phyloP scores from a whole-genome alignment of 352 stramenopile species.

The Phytophthora megakarya region DNA sequence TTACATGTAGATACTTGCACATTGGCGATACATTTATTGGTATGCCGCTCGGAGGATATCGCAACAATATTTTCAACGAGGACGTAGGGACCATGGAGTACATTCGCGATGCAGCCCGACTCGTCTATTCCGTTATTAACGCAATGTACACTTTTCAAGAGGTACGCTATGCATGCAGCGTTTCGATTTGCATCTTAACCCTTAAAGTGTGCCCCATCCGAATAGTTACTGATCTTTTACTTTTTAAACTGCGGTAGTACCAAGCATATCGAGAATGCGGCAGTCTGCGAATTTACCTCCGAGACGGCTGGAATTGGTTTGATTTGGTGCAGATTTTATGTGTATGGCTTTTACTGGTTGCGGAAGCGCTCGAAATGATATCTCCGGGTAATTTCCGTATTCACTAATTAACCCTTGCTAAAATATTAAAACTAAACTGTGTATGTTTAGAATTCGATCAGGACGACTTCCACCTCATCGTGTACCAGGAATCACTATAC shows the following conservation, averaged over 20 bases:
- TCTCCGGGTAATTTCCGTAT: constrained; percentile 18
- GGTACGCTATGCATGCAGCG: constrained; percentile 40
- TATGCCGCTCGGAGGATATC: constrained; percentile 77
- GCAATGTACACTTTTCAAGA: constrained; percentile 70
- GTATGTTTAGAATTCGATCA: constrained; percentile 13
- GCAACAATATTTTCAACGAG: constrained; percentile 54
- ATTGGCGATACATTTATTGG: constrained; percentile 71
- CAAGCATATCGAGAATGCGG: constrained; percentile 55
- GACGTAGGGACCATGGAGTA: constrained; percentile 54
- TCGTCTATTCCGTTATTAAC: constrained; percentile 74
- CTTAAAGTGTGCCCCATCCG: too few species aligned
- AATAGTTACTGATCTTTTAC: not conserved
- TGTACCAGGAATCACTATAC: constrained; percentile 71
- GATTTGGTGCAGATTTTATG: constrained; percentile 74
- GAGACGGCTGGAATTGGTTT: constrained; percentile 82
- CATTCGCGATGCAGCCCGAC: constrained; percentile 51
- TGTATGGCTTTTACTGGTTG: constrained; percentile 67
- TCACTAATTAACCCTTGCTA: not conserved
- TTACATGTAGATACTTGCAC: constrained; percentile 66
- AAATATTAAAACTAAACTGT: not conserved
- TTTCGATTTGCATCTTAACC: too few species aligned
- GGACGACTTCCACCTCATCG: constrained; percentile 56
- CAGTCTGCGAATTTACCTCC: constrained; percentile 62
- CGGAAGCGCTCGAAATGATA: constrained; percentile 55
- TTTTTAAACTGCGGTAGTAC: constrained; percentile 23